Base-by-base conservation (phyloP, 2,329 filamentous ascomycete genomes). In the Penicillium psychrosexuale region DNA sequence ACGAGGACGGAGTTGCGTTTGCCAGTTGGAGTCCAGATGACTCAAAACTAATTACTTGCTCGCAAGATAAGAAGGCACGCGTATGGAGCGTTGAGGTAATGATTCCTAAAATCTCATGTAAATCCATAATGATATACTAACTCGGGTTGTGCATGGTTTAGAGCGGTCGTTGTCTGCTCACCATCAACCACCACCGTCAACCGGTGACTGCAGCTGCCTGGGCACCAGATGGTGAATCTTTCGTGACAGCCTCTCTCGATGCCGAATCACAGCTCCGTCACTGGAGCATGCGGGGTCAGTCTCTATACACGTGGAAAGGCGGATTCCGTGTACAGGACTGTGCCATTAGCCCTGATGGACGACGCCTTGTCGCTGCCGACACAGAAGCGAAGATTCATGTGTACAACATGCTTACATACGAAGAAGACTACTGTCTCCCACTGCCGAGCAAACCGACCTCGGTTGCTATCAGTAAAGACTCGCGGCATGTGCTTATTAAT, bases 21-120 rank as follows among this genome's bases (percentile, higher is more conserved):
- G 76, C 96, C 4, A 82, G 90, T 1, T 99, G 94, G 90, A 97
- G 92, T 69, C 94, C 92, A 5, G 91, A 99, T 71, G 90, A 96
- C 73, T 82, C 82, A 1, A 90, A 90, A 75, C 80, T 99, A 33
- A 85, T 97, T 37, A 93, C 88, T 15, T 97, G 93, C 70, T 89
- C 85, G 15, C 82, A 84, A 61, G 90, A 96, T 67, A 83, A 82
- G 43, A 82, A 81, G 58, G 91, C 90, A 1, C 82, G 87, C 34
- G 74, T 96, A 58, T 96, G 90, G 89, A 84, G 91, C 71, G 77
- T 81, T 15, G 76, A 80, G 62, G 88, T 90, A 75, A 75, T 37
- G 8, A 36, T 36, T 28, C 13, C 24, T 22, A 30, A 12, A 13
- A 38, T 7, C 15, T n/a, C 4, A n/a, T 34, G 3, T 30, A 19